Evolutionary conservation across 805 yeast species (phyloP), one percentile per base, ranked within the genome.

Genomic region (Hanseniaspora clermontiae): DNA sequence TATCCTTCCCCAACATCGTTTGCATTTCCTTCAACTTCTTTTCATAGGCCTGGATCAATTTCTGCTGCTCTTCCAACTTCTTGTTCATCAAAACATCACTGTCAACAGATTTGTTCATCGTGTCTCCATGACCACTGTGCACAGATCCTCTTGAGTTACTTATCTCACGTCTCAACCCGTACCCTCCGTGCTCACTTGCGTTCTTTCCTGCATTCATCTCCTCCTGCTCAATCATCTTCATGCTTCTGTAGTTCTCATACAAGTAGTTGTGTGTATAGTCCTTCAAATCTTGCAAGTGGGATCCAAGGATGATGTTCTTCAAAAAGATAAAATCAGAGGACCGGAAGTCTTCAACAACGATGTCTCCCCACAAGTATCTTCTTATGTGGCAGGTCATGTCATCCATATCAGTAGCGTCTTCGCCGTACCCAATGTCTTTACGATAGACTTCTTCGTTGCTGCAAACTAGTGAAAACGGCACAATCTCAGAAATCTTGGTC

Each of bases 281-380:
- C 70, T 84, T 86, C 68, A 87, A 81, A 62, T 87, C 95, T 65
- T 82, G 82, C 68, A 87, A 75, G 70, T 87, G 95, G 5, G 91
- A 82, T 55, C 84, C 83, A 62, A 87, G 75, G 57, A 87, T 71
- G 3, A 86, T 80, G 61, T 83, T 84, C 64, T 85, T 81, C 69
- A 87, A 75, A 49, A 78, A 74, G 19, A 84, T 72, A 65, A 87
- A 83, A 66, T 87, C 95, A 61, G 85, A 80, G 60, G 76, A 76
- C 37, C 76, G 78, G 14, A 81, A 78, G 64, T 76, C 77, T 57
- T 79, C 81, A 43, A 79, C 74, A 51, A 72, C 75, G 37, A 81
- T 77, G n/a, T 71, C 61, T 1, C 89, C 89, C 89, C 89, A 84
- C 3, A 81, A 80, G 63, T 81, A 83, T 60, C 69, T 70, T 61